Evolutionary conservation across 2,329 filamentous ascomycete species (phyloP).

Genomic region (Colletotrichum noveboracense): DNA sequence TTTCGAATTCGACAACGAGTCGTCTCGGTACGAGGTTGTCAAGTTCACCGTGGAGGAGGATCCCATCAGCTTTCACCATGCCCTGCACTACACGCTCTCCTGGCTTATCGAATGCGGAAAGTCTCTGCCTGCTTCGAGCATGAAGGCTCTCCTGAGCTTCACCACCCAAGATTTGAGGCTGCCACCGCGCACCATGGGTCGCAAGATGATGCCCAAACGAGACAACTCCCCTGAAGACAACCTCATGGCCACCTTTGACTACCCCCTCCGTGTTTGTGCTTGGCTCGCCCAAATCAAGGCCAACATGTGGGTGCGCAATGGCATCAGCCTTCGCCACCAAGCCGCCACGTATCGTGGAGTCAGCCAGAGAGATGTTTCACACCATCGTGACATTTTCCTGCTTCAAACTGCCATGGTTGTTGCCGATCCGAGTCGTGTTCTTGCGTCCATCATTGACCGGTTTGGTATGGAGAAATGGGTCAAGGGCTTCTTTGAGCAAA

Average conservation of each 20-base stretch:
- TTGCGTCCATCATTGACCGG: conserved; percentile 89
- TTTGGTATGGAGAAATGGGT: conserved; percentile 91
- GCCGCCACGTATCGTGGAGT: conserved; percentile 93
- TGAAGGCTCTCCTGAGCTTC: conserved; percentile 75
- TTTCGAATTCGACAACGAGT: conserved; percentile 77
- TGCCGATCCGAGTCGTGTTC: conserved; percentile 80
- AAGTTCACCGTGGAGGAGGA: conserved; percentile 89
- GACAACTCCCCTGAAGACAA: conserved; percentile 75
- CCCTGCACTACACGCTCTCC: conserved; percentile 92
- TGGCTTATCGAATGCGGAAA: conserved; percentile 94
- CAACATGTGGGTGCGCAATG: conserved; percentile 98
- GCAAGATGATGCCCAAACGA: conserved; percentile 59
- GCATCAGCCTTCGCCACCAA: conserved; percentile 93
- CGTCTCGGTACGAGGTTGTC: conserved; percentile 70
- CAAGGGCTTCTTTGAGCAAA: conserved; percentile 77
- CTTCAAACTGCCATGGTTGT: conserved; percentile 89
- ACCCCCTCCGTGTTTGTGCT: conserved; percentile 88
- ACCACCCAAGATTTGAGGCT: conserved; percentile 73
- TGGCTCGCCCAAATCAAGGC: conserved; percentile 99
- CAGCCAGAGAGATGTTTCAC: conserved; percentile 86
- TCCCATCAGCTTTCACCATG: conserved; percentile 96
- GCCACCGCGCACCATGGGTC: conserved; percentile 66
- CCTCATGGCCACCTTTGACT: conserved; percentile 88
- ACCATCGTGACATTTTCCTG: conserved; percentile 93
- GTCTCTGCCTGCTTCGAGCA: conserved; percentile 69